A percentile compares a stretch with the other conserved stretches of the same genome.
Conservation (phyloP, 1,284 basidiomycete species). For the Tylopilus sp. region DNA sequence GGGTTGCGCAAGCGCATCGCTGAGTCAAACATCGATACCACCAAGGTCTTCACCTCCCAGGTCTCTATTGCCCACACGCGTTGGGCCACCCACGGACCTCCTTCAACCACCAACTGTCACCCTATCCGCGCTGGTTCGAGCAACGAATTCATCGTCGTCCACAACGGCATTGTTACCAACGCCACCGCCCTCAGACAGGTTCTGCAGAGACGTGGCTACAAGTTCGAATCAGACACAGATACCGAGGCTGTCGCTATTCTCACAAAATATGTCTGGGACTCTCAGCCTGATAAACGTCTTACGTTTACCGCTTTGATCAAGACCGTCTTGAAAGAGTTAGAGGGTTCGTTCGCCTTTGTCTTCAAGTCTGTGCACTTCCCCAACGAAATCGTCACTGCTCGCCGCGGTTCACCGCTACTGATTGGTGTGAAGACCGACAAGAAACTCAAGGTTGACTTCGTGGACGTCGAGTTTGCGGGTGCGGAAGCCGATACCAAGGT, state of each 20-base stretch:
- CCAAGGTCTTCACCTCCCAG: conserved; percentile 81
- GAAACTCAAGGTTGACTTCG: conserved; percentile 99
- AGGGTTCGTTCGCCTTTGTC: conserved; percentile 99
- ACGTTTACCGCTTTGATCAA: conserved; percentile 93
- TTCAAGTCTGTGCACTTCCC: conserved; percentile 98
- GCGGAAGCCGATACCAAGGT: conserved; percentile 59
- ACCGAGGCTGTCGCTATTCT: conserved; percentile 97
- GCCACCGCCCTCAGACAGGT: conserved; percentile 85
- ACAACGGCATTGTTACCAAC: conserved; percentile 99
- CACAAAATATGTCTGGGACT: conserved; percentile 95
- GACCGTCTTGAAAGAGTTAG: conserved; percentile 94
- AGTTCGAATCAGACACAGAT: conserved; percentile 95
- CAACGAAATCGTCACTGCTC: conserved; percentile 92
- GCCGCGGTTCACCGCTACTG: conserved; percentile 93
- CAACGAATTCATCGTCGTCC: conserved; percentile 89
- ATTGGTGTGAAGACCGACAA: conserved; percentile 99
- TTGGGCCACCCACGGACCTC: conserved; percentile 99
- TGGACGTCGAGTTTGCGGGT: conserved; percentile 92
- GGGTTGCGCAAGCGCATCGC: conserved; percentile 91
- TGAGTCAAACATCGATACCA: conserved; percentile 70
- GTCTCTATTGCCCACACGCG: conserved; percentile 98
- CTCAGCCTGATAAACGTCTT: conserved; percentile 82
- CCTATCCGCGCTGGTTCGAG: conserved; percentile 84
- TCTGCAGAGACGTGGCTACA: conserved; percentile 93
- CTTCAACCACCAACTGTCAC: conserved; percentile 89